Conservation (phyloP, 2,329 filamentous ascomycete species). For the Emericellopsis atlantica region DNA sequence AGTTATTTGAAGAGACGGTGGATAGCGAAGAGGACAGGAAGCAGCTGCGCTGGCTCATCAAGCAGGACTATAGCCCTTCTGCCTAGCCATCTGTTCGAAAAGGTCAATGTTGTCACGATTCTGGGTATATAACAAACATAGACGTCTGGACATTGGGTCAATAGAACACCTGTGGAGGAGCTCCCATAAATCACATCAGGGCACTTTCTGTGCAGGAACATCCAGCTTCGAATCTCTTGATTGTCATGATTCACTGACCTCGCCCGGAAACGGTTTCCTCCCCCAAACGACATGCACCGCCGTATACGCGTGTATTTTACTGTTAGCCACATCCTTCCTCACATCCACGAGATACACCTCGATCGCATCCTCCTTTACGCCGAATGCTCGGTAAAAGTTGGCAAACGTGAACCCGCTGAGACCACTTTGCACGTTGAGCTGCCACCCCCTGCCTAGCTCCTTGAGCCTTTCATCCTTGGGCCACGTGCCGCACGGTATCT, state of each 20-base stretch:
- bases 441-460: conserved; percentile 30
- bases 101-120: too few species aligned
- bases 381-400: conserved; percentile 25
- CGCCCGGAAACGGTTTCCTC: conserved; percentile 30
- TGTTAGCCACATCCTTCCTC: conserved; percentile 31
- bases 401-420: conserved; percentile 30
- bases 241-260: conserved; percentile 12
- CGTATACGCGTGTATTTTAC: conserved; percentile 33
- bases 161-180: too few species aligned
- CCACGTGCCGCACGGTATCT: conserved; percentile 39
- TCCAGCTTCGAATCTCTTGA: too few species aligned
- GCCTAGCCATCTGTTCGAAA: too few species aligned
- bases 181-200: too few species aligned
- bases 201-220: too few species aligned
- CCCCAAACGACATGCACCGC: conserved; percentile 37
- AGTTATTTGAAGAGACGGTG: conserved; percentile 27
- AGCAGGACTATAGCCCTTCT: conserved; percentile 4
- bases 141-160: too few species aligned
- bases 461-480: conserved; percentile 29
- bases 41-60: conserved; percentile 34
- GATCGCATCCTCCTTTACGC: not conserved
- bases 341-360: conserved; percentile 36
- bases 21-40: conserved; percentile 34
- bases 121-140: too few species aligned
- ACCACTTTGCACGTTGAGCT: conserved; percentile 26